Percentiles rank a stretch among this genome's conserved stretches.
These are phyloP conservation scores for Arthrobotrys sinensis DNA, from an alignment of 2,329 filamentous ascomycete species.

Conservation along the genomic window DNA sequence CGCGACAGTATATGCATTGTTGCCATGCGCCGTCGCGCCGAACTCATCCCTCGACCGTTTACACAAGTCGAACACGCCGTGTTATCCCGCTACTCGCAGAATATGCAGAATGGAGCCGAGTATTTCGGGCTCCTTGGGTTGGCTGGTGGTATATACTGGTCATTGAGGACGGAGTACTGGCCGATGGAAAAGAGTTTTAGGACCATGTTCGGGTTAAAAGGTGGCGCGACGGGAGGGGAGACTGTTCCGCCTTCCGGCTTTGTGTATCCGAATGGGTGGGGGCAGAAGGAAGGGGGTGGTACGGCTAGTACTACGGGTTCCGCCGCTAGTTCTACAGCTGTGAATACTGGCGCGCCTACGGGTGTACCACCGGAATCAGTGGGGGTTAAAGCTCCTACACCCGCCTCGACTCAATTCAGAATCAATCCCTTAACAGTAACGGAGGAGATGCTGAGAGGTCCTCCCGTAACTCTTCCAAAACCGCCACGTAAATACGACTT, in stretches of 20 bases:
- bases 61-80: slow-evolving; percentile 49
- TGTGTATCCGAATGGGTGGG: slow-evolving; percentile 12
- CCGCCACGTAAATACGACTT: too few species aligned
- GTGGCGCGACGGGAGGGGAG: neutral
- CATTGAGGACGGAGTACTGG: slow-evolving; percentile 20
- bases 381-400: neutral
- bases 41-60: slow-evolving; percentile 20
- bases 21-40: slow-evolving; percentile 29
- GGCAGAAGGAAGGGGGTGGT: slow-evolving; percentile 1
- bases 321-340: neutral
- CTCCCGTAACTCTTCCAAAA: too few species aligned
- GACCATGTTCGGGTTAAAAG: neutral
- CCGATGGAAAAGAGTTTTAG: slow-evolving; percentile 29
- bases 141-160: neutral
- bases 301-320: neutral
- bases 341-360: neutral
- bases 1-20: slow-evolving; percentile 11
- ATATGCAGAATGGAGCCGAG: slow-evolving; percentile 40
- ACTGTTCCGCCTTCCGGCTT: neutral
- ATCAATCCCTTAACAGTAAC: too few species aligned
- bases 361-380: neutral
- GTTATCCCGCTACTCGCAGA: slow-evolving; percentile 38
- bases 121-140: slow-evolving; percentile 39
- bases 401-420: too few species aligned
- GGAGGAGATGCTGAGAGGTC: too few species aligned